These are phyloP conservation scores for Apodospora peruviana DNA, from an alignment of 495 filamentous ascomycete genomes.

Conservation along the genomic window DNA sequence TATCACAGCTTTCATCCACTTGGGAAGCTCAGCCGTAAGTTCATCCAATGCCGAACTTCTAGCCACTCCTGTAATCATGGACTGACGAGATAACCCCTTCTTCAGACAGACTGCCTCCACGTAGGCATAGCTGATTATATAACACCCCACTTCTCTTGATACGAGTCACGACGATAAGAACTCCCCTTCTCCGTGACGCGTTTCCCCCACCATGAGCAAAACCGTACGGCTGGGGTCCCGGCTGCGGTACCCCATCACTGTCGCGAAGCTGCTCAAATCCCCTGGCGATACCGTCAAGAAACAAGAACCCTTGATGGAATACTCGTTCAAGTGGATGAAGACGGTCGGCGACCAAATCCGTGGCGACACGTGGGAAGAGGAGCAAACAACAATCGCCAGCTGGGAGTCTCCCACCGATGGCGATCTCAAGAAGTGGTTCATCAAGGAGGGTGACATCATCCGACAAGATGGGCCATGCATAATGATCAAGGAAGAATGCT, in stretches of 20 bases:
- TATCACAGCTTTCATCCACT: conserved; percentile 11
- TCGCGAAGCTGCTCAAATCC: conserved; percentile 76
- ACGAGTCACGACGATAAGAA: too few species aligned
- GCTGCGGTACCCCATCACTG: conserved; percentile 91
- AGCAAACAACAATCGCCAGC: conserved; percentile 61
- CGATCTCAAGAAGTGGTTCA: conserved; percentile 65
- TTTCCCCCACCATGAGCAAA: conserved; percentile 23
- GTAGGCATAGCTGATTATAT: neutral
- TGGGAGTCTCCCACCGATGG: conserved; percentile 84
- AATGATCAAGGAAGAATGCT: conserved; percentile 84
- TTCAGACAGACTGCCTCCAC: conserved; percentile 1
- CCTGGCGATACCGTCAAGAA: conserved; percentile 68
- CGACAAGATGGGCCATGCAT: conserved; percentile 52
- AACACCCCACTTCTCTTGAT: neutral
- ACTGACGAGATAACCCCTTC: neutral
- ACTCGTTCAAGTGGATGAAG: conserved; percentile 68
- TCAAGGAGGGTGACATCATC: conserved; percentile 68
- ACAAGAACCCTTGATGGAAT: conserved; percentile 72
- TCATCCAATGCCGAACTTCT: neutral
- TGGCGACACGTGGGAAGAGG: conserved; percentile 50
- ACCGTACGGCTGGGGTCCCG: conserved; percentile 45
- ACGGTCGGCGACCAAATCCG: conserved; percentile 68
- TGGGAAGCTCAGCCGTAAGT: conserved; percentile 20
- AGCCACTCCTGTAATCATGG: neutral
- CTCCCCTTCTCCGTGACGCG: too few species aligned